A percentile compares a stretch with the other conserved stretches of the same genome.
Conservation (phyloP, 2,329 filamentous ascomycete species). For the Talaromyces funiculosus region DNA sequence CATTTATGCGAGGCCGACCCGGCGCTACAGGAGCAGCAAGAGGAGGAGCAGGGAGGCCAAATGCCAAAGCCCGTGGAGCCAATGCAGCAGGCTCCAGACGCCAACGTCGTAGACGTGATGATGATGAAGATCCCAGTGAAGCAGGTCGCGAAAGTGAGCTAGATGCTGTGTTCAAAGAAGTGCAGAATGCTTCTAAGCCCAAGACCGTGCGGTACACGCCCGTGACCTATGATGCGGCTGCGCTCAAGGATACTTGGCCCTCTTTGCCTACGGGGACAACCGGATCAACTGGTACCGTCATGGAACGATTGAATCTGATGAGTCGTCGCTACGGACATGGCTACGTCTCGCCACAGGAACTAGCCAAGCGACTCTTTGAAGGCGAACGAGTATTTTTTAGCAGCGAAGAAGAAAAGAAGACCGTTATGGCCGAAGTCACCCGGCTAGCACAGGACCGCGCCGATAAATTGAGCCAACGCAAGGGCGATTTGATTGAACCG, state of each 20-base stretch:
- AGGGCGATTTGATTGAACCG: conserved; percentile 34
- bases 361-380: conserved; percentile 33
- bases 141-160: conserved; percentile 22
- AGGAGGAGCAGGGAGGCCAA: not conserved
- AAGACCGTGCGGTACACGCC: conserved; percentile 31
- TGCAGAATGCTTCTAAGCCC: conserved; percentile 26
- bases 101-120: conserved; percentile 15
- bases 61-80: conserved; percentile 5
- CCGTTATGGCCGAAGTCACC: conserved; percentile 32
- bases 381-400: conserved; percentile 35
- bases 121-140: conserved; percentile 22
- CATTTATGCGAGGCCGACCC: conserved; percentile 15
- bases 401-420: conserved; percentile 31
- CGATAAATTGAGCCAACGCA: conserved; percentile 30
- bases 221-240: conserved; percentile 26
- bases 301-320: conserved; percentile 31
- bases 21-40: not conserved
- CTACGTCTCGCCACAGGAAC: conserved; percentile 31
- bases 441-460: conserved; percentile 29
- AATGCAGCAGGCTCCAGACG: conserved; percentile 13
- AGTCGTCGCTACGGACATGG: conserved; percentile 32
- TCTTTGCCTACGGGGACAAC: conserved; percentile 29
- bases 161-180: conserved; percentile 26
- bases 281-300: conserved; percentile 25
- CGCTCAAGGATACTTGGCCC: conserved; percentile 36